Conservation (phyloP, 139 green algal genomes). For the Tetratostichococcus sp. region DNA sequence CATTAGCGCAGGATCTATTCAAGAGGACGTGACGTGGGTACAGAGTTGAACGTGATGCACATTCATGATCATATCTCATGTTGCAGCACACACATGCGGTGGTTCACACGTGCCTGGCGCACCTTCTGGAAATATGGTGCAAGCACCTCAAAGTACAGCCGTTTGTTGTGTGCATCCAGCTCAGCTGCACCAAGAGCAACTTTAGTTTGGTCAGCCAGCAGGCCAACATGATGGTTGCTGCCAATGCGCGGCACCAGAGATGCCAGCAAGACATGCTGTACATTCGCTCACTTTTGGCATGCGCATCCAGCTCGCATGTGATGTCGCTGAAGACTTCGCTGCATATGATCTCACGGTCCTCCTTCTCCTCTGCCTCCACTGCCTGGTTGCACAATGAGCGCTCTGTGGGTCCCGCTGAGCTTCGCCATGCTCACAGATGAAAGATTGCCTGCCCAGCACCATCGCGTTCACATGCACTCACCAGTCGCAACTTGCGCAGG, state of each 20-base stretch:
- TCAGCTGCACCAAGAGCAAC: slow-evolving; percentile 7
- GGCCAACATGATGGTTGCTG: too few species aligned
- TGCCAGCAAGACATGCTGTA: too few species aligned
- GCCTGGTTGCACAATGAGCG: too few species aligned
- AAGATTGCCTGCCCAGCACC: neutral
- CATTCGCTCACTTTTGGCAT: slow-evolving; percentile 37
- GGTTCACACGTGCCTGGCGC: too few species aligned
- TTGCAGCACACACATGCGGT: neutral
- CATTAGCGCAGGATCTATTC: too few species aligned
- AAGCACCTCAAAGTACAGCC: slow-evolving; percentile 63
- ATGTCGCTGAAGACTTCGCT: slow-evolving; percentile 79
- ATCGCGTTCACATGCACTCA: slow-evolving; percentile 1
- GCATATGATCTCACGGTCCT: slow-evolving; percentile 76
- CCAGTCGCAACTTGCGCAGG: slow-evolving; percentile 57
- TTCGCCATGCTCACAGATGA: too few species aligned
- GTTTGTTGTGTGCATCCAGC: slow-evolving; percentile 2
- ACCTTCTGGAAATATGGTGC: slow-evolving; percentile 58
- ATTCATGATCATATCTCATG: too few species aligned
- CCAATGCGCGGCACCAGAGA: too few species aligned
- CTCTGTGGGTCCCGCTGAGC: too few species aligned
- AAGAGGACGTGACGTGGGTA: too few species aligned
- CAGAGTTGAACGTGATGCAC: too few species aligned
- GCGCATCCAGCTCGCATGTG: slow-evolving; percentile 58
- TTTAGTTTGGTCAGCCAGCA: too few species aligned
- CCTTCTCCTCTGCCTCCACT: slow-evolving; percentile 57